Evolutionary conservation across 805 yeast genomes (phyloP), one percentile per base, ranked within the genome.

Genomic region (Suhomyces pyralidae): DNA sequence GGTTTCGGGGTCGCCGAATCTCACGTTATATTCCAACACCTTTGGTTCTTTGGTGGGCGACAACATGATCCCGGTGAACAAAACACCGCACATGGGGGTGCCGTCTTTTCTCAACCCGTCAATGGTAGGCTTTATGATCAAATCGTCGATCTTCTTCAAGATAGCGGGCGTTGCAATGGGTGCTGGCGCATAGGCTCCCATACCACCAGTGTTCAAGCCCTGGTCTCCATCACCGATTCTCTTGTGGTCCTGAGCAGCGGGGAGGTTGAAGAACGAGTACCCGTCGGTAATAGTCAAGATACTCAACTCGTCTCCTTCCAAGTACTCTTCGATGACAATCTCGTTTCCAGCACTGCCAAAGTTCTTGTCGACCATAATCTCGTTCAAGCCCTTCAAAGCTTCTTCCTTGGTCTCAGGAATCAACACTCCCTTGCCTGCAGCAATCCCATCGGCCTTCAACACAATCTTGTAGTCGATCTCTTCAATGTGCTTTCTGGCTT

Each of bases 111-210:
- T 87, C 97, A 94, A 89, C 54, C 99, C 98, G 62, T 85, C 91
- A 64, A 94, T 86, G 36, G 97, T 88, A 52, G 98, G 98, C 71
- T 86, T 84, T 63, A 96, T 81, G 62, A 96, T 81, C n/a, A 80
- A 77, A 46, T 77, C 74, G 64, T 91, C 84, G 66, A 94, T 91
- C 69, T 84, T 78, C 55, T 79, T 74, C 62, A 92, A 70, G 36
- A 94, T 68, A 22, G 80, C 78, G 2, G 90, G 84, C 17, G 97
- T 90, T 17, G 96, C 98, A 57, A 90, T 79, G 52, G 99, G 99
- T 9, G 98, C 96, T 30, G 99, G 99, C 7, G 98, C 94, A 66
- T 94, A 94, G 7, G 98, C 96, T 58, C 99, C 99, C 99, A 94
- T 94, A 58, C 99, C 99, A 61, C 99, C 99, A 38, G 99, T 94